A percentile compares a stretch with the other conserved stretches of the same genome.
phyloP scores from a whole-genome alignment of 192 early-diverging fungal genomes.

The Mortierella hygrophila region DNA sequence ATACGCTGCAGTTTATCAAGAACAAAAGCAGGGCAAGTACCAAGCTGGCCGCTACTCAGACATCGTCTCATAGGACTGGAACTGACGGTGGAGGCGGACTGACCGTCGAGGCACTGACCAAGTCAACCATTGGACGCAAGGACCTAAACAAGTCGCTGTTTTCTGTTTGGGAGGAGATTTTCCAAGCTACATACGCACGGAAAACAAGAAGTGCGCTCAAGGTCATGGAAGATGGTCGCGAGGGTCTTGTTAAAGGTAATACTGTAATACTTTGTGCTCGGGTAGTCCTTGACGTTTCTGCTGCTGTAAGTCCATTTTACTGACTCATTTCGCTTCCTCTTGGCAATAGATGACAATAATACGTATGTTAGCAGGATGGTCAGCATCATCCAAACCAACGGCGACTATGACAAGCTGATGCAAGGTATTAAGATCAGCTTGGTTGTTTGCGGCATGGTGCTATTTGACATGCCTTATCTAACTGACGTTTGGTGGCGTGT shows the following conservation, averaged over 20 bases:
- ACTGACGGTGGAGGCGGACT: slow-evolving; percentile 20
- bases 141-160: slow-evolving; percentile 85
- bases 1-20: slow-evolving; percentile 81
- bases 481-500: background rate
- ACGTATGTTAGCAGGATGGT: slow-evolving; percentile 68
- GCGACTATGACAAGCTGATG: slow-evolving; percentile 90
- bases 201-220: slow-evolving; percentile 44
- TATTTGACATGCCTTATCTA: background rate
- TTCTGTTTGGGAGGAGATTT: slow-evolving; percentile 88
- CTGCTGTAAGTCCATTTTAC: background rate
- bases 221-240: slow-evolving; percentile 40
- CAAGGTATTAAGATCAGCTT: slow-evolving; percentile 69
- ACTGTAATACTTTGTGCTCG: slow-evolving; percentile 1
- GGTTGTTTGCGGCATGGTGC: background rate
- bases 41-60: background rate
- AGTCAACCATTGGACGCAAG: slow-evolving; percentile 76
- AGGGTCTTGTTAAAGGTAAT: slow-evolving; percentile 45
- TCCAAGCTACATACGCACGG: slow-evolving; percentile 59
- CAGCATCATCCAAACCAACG: slow-evolving; percentile 68
- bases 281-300: background rate
- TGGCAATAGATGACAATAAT: slow-evolving; percentile 42
- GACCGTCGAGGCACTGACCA: slow-evolving; percentile 61
- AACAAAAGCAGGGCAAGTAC: slow-evolving; percentile 29
- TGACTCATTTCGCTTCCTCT: slow-evolving; percentile 6
- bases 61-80: slow-evolving; percentile 2